Evolutionary conservation across 805 yeast genomes (phyloP).

Genomic region (Metschnikowia reukaufii): DNA sequence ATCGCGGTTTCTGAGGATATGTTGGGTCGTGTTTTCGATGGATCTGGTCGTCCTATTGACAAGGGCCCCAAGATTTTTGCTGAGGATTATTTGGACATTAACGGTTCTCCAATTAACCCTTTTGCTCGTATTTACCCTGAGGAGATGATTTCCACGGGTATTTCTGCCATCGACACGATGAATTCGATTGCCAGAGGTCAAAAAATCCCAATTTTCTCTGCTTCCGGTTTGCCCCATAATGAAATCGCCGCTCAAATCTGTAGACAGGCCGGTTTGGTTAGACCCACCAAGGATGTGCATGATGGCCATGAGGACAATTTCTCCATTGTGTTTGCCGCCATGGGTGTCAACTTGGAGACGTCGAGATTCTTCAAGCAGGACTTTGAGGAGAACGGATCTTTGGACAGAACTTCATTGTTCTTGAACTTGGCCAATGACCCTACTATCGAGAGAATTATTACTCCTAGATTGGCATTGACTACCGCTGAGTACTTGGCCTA

Average conservation of each 20-base stretch:
- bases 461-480: slow-evolving; percentile 98
- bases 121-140: slow-evolving; percentile 98
- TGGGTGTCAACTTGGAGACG: slow-evolving; percentile 99
- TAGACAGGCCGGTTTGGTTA: slow-evolving; percentile 98
- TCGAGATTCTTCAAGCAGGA: slow-evolving; percentile 98
- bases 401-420: slow-evolving; percentile 96
- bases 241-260: slow-evolving; percentile 99
- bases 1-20: slow-evolving; percentile 96
- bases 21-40: slow-evolving; percentile 97
- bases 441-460: slow-evolving; percentile 98
- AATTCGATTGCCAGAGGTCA: slow-evolving; percentile 99
- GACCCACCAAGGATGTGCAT: slow-evolving; percentile 99
- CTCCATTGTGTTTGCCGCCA: slow-evolving; percentile 98
- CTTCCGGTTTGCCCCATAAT: slow-evolving; percentile 98
- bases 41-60: slow-evolving; percentile 98
- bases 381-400: slow-evolving; percentile 97
- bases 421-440: slow-evolving; percentile 98
- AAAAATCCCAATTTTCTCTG: slow-evolving; percentile 98
- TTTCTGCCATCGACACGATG: slow-evolving; percentile 98
- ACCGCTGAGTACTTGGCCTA: slow-evolving; percentile 98
- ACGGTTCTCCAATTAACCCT: slow-evolving; percentile 98
- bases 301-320: slow-evolving; percentile 99
- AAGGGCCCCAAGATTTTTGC: slow-evolving; percentile 98
- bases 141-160: slow-evolving; percentile 99
- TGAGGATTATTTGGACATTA: slow-evolving; percentile 96